Conservation (phyloP, 768 basidiomycete genomes). For the Suillus sp. region DNA sequence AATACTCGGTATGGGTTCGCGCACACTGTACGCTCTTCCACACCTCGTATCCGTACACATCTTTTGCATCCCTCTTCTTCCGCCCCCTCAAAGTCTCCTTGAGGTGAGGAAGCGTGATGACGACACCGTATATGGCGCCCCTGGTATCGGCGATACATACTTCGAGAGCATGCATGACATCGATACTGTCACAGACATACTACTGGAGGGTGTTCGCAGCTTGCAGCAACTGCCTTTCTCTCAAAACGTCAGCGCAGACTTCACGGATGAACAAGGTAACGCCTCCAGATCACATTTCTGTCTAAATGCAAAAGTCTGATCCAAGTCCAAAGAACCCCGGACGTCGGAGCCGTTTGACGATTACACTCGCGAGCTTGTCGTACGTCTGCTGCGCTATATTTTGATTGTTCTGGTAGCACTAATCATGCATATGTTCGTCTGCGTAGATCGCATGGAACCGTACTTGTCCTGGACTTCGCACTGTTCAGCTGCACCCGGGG, state of each 20-base stretch:
- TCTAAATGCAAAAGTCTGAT: not conserved
- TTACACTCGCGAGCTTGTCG: constrained; percentile 6
- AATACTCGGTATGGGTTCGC: constrained; percentile 45
- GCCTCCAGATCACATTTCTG: not conserved
- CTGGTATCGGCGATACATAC: not conserved
- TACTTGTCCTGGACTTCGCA: constrained; percentile 39
- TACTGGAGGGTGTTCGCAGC: not conserved
- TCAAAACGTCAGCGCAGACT: not conserved
- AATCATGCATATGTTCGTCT: not conserved
- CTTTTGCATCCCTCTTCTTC: constrained; percentile 24
- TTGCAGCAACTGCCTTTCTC: not conserved
- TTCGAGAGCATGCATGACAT: constrained; percentile 16
- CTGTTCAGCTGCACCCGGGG: constrained; percentile 44
- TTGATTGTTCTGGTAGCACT: not conserved
- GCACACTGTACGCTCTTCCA: constrained; percentile 42
- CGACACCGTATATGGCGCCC: constrained; percentile 12
- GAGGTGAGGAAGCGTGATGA: constrained; percentile 1
- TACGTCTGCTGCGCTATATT: not conserved
- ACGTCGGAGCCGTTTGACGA: not conserved
- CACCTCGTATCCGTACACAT: constrained; percentile 42
- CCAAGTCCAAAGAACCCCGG: not conserved
- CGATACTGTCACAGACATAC: constrained; percentile 19
- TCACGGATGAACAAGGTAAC: not conserved
- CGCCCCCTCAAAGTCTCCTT: constrained; percentile 9
- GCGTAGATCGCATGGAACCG: constrained; percentile 46